Percentiles rank a stretch among this genome's conserved stretches.
phyloP scores from a whole-genome alignment of 305 asterid species.

The Solanum hybrid region DNA sequence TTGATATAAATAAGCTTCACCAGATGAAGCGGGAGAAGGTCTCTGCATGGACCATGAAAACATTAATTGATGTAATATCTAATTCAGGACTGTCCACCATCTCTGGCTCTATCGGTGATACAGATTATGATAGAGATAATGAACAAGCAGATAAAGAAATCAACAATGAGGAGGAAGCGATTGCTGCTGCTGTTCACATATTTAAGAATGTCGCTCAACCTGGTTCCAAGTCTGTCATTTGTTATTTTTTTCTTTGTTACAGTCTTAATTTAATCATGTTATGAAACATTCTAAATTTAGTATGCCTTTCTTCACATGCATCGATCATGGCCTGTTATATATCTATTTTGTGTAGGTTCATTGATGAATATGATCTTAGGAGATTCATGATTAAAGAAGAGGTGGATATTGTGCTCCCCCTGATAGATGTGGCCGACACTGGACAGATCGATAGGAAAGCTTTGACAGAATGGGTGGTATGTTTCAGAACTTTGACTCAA shows the following conservation, averaged over 20 bases:
- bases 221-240: constrained; percentile 30
- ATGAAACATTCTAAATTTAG: neutral
- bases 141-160: constrained; percentile 62
- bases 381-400: constrained; percentile 81
- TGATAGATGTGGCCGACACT: constrained; percentile 67
- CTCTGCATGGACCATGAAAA: constrained; percentile 81
- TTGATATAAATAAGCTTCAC: constrained; percentile 63
- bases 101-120: constrained; percentile 46
- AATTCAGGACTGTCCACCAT: constrained; percentile 64
- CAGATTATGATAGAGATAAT: constrained; percentile 26
- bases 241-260: neutral
- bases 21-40: constrained; percentile 74
- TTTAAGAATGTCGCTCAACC: constrained; percentile 63
- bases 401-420: constrained; percentile 64
- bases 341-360: constrained; percentile 28
- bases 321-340: neutral
- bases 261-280: neutral
- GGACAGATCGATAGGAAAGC: constrained; percentile 57
- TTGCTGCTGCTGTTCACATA: constrained; percentile 74
- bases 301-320: neutral
- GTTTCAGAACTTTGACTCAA: constrained; percentile 1
- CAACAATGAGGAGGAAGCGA: constrained; percentile 70
- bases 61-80: constrained; percentile 59
- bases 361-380: constrained; percentile 50
- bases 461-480: constrained; percentile 84